These are phyloP conservation scores for Quercus robur DNA, from an alignment of 306 rosid species.

Conservation along the genomic window DNA sequence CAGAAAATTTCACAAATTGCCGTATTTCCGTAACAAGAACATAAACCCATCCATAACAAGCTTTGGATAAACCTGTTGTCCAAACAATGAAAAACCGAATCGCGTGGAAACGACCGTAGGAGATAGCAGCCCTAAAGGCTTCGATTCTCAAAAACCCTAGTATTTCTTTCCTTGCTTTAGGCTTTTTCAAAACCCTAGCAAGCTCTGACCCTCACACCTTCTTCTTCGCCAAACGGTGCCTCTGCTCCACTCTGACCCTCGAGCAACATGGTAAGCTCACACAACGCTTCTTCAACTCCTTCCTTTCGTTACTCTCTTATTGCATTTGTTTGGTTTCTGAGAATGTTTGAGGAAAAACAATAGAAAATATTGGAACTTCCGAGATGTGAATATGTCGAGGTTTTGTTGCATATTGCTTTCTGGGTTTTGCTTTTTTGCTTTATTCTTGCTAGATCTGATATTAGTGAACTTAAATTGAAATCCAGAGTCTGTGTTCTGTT, in stretches of 20 bases:
- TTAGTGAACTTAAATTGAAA: too few species aligned
- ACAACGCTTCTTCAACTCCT: neutral
- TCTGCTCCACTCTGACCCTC: neutral
- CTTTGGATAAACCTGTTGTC: neutral
- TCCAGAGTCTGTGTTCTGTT: rapidly evolving
- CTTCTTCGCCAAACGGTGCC: neutral
- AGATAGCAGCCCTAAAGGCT: too few species aligned
- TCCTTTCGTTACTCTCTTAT: neutral
- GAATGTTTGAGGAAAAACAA: too few species aligned
- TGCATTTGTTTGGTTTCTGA: neutral
- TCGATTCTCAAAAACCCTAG: neutral
- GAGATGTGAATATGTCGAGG: rapidly evolving
- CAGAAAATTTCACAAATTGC: too few species aligned
- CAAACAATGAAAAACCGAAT: neutral
- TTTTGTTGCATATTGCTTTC: too few species aligned
- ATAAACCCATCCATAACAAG: neutral
- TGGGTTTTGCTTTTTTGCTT: too few species aligned
- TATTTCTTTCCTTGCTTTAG: neutral
- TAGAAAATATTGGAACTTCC: rapidly evolving
- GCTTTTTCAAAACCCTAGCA: neutral
- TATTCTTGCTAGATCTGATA: too few species aligned
- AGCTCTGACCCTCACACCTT: too few species aligned
- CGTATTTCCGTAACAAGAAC: neutral
- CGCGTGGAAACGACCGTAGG: too few species aligned
- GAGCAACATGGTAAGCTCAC: neutral